Percentiles rank a stretch among this genome's conserved stretches.
Evolutionary conservation across 352 stramenopile genomes (phyloP).

Genomic region (Phytophthora melonis): DNA sequence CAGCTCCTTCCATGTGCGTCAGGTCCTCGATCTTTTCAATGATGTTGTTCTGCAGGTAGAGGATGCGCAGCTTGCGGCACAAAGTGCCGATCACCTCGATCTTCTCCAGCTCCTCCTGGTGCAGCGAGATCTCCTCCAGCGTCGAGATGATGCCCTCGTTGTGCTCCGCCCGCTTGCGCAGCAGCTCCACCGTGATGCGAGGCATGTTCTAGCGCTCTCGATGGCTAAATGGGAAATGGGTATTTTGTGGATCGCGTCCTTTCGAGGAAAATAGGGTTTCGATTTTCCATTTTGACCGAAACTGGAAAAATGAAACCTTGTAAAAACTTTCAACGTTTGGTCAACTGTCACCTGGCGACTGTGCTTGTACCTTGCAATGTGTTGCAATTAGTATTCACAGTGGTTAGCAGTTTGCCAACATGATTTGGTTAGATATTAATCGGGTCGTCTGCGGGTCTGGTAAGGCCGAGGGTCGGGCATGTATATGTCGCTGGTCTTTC

Average conservation of each 20-base stretch:
- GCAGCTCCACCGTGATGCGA: conserved; percentile 82
- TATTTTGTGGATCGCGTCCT: neutral
- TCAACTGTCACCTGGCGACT: no score
- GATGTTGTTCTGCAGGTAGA: conserved; percentile 98
- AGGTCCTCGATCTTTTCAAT: conserved; percentile 94
- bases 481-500: no score
- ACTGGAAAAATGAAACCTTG: no score
- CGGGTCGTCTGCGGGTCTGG: no score
- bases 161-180: conserved; percentile 94
- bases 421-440: no score
- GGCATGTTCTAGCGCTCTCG: conserved; percentile 45
- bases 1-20: conserved; percentile 93
- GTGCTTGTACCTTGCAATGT: no score
- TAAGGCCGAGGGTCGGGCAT: no score
- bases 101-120: conserved; percentile 94
- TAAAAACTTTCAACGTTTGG: no score
- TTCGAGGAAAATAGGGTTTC: neutral
- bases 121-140: conserved; percentile 94
- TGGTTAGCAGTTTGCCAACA: no score
- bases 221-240: neutral
- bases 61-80: conserved; percentile 93
- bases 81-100: conserved; percentile 92
- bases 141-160: conserved; percentile 94
- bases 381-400: no score
- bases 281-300: no score